Evolutionary conservation across 1,139 yeast species (phyloP), one percentile per base, ranked within the genome.

Genomic region (Suhomyces chickasaworum): DNA sequence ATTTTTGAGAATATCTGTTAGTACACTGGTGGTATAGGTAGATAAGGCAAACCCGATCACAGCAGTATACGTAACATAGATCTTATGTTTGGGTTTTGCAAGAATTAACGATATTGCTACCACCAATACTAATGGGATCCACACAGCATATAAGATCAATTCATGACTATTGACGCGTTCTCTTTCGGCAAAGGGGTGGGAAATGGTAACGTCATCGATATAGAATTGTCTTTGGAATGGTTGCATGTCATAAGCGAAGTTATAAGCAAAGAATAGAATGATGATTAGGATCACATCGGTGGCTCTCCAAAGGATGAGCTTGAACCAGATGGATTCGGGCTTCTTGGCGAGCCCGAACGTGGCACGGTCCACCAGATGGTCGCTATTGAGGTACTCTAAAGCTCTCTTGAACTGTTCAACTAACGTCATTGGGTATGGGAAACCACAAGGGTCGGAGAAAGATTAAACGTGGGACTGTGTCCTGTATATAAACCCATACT

Each of bases 171-270:
- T 56, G 3, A 77, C 75, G 40, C 77, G 71, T 59, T 80, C 80
- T 6, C 52, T 50, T 30, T 61, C 65, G 4, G 78, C 71, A 53
- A 73, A 78, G 20, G 81, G 80, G 54, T 77, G 79, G 36, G 69
- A 68, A 22, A 80, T 69, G 10, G 74, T 63, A 46, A 66, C 51
- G 54, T 75, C 77, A 50, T 64, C 60, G 27, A 72, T 49, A 47
- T 53, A 75, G 58, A 88, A 88, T 56, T 86, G 91, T 58, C 93
- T 71, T 62, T 86, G 80, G 59, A 84, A 86, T 3, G 93, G 95
- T 45, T 73, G 66, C 35, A 81, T 68, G 46, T 63, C 55, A 51
- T 73, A 74, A 13, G 77, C 69, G n/a, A 80, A 57, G 41, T 69
- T 62, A 57, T 78, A 83, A 4, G 76, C 45, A 1, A 76, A 53